Conservation (phyloP, 164 flowering plant genomes). For the Aristolochia contorta region DNA sequence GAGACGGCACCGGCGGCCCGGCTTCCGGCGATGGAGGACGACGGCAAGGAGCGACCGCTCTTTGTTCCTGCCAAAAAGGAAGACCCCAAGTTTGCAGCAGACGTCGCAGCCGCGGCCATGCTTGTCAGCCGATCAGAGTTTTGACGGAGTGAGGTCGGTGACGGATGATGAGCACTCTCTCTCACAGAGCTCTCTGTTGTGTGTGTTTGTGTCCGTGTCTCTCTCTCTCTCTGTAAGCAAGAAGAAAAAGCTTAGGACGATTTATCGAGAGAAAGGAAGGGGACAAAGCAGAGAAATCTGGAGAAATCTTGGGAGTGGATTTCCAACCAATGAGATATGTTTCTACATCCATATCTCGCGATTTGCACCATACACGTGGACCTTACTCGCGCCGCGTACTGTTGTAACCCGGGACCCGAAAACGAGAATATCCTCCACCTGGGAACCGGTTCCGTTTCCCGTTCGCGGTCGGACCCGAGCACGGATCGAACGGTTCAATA, state of each 20-base stretch:
- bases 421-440: background rate
- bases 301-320: constrained; percentile 39
- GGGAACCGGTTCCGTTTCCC: too few relatives aligned
- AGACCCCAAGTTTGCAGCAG: constrained; percentile 47
- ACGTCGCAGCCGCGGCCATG: constrained; percentile 46
- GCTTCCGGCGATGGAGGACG: constrained; percentile 19
- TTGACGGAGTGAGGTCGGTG: background rate
- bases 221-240: too few relatives aligned
- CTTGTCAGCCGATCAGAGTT: background rate
- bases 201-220: background rate
- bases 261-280: constrained; percentile 18
- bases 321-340: constrained; percentile 51
- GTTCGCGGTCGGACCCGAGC: too few relatives aligned
- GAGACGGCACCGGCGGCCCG: constrained; percentile 10
- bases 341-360: constrained; percentile 34
- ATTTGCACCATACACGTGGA: constrained; percentile 41
- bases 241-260: background rate
- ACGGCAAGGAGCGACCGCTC: constrained; percentile 30
- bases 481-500: background rate
- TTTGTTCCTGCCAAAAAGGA: constrained; percentile 58
- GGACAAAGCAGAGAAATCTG: constrained; percentile 29
- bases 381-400: constrained; percentile 12
- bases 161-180: background rate
- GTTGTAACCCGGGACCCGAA: too few relatives aligned
- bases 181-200: background rate